Evolutionary conservation across 2,329 filamentous ascomycete species (phyloP).

Genomic region (Aspergillaceae sp.): DNA sequence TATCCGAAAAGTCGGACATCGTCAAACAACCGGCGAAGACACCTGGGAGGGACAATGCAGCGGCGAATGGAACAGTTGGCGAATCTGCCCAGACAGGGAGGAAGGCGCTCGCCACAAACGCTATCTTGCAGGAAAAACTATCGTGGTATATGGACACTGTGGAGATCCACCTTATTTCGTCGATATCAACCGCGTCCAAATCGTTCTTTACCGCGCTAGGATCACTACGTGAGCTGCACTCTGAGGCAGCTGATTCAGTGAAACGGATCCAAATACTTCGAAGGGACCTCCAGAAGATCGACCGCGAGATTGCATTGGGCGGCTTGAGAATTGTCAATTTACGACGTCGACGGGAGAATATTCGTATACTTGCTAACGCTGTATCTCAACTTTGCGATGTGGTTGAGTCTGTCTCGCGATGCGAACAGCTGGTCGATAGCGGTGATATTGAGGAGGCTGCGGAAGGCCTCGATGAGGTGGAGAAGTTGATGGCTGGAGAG

Average conservation of each 20-base stretch:
- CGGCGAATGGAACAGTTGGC: conserved; percentile 49
- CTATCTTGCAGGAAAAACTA: conserved; percentile 92
- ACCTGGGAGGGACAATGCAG: conserved; percentile 10
- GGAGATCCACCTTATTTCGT: conserved; percentile 91
- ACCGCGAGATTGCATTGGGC: conserved; percentile 76
- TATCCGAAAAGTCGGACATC: conserved; percentile 94
- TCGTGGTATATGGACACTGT: conserved; percentile 99
- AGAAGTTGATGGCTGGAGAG: conserved; percentile 71
- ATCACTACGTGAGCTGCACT: conserved; percentile 80
- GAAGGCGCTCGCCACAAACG: conserved; percentile 89
- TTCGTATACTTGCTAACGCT: conserved; percentile 71
- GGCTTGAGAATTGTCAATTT: conserved; percentile 81
- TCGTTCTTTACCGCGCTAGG: conserved; percentile 94
- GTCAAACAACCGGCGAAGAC: conserved; percentile 52
- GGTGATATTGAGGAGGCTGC: conserved; percentile 78
- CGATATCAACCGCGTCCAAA: conserved; percentile 88
- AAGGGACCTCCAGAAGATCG: conserved; percentile 68
- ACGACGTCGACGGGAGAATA: conserved; percentile 70
- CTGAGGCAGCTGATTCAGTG: conserved; percentile 86
- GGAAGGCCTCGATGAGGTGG: conserved; percentile 65
- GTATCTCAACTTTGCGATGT: conserved; percentile 75
- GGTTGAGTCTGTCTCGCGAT: conserved; percentile 63
- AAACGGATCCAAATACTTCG: conserved; percentile 72
- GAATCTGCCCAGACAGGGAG: conserved; percentile 51
- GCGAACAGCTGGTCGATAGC: conserved; percentile 71